Evolutionary conservation across 1,284 basidiomycete species (phyloP), one percentile per base, ranked within the genome.

Genomic region (Sporisorium exsertum): DNA sequence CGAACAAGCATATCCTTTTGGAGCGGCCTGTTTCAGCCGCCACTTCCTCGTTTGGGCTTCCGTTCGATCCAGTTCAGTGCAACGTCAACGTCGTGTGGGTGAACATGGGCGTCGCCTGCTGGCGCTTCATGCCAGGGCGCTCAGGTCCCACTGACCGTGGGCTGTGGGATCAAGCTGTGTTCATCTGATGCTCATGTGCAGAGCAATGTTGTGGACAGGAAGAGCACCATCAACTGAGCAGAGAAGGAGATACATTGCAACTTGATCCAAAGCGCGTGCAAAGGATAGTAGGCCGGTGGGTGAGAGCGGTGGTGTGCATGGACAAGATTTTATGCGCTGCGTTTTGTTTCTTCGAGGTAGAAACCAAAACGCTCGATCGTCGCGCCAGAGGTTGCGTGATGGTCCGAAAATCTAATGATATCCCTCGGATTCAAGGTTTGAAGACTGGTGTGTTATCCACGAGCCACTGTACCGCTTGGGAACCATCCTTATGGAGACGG

Each of bases 401-500:
- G 12, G 33, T 13, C 33, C 3, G 12, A 35, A 3, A 13, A 7
- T 3, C 6, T 9, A 18, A 10, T 10, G 32, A 13, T 8, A 4
- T 43, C 27, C 9, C n/a, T 27, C 29, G 33, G 29, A 24, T 27
- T 24, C 33, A 20, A 5, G 40, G 18, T 10, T 9, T 33, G 42
- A 45, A 55, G 53, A 55, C 20, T 10, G 53, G 53, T 18, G 32
- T 29, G 12, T 16, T 20, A 13, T 5, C 10, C 15, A 33, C 54
- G 12, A 45, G 15, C 54, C 54, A 33, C 20, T 46, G 10, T 8
- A 46, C 20, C 20, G 32, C 24, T n/a, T 56, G 54, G 16, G 42
- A n/a, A 24, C 54, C 54, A 18, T 56, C 43, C 29, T 56, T 16
- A 6, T 46, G 43, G 4, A 56, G 43, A n/a, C 54, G 54, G 16